A percentile compares a stretch with the other conserved stretches of the same genome.
Conservation (phyloP, 257 asterid genomes). For the Nyctanthes arbortristis region DNA sequence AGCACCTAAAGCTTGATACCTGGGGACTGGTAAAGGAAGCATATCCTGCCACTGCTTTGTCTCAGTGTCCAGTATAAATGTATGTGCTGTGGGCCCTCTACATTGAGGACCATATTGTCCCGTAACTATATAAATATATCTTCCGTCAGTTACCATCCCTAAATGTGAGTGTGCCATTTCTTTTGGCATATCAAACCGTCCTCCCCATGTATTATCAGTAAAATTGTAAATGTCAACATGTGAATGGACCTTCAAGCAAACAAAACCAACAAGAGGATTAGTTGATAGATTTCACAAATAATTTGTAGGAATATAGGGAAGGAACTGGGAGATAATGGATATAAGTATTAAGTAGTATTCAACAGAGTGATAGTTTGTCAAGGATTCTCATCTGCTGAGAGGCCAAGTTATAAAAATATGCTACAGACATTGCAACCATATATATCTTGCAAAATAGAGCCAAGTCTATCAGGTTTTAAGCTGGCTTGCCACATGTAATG, state of each 20-base stretch:
- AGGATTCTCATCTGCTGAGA: conserved; percentile 8
- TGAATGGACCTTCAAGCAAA: too few species aligned
- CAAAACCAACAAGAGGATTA: conserved; percentile 11
- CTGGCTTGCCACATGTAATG: not conserved
- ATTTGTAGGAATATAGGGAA: not conserved
- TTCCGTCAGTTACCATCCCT: too few species aligned
- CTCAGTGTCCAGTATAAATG: conserved; percentile 71
- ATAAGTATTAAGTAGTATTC: not conserved
- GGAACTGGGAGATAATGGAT: not conserved
- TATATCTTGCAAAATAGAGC: not conserved
- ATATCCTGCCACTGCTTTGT: conserved; percentile 72
- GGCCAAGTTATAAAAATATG: conserved; percentile 12
- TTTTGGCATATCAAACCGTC: too few species aligned
- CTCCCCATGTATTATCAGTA: conserved; percentile 18
- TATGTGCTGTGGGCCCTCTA: conserved; percentile 86
- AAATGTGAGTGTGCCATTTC: too few species aligned
- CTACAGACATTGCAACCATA: conserved; percentile 1
- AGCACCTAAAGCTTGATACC: conserved; percentile 42
- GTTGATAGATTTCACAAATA: not conserved
- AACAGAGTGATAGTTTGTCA: not conserved
- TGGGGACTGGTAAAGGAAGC: conserved; percentile 81
- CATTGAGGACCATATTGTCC: conserved; percentile 98
- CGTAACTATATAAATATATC: not conserved
- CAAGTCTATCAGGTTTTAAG: not conserved
- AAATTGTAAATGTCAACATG: too few species aligned